Conservation (phyloP, 176 grass and related monocot species). For the Zoysia pacifica region DNA sequence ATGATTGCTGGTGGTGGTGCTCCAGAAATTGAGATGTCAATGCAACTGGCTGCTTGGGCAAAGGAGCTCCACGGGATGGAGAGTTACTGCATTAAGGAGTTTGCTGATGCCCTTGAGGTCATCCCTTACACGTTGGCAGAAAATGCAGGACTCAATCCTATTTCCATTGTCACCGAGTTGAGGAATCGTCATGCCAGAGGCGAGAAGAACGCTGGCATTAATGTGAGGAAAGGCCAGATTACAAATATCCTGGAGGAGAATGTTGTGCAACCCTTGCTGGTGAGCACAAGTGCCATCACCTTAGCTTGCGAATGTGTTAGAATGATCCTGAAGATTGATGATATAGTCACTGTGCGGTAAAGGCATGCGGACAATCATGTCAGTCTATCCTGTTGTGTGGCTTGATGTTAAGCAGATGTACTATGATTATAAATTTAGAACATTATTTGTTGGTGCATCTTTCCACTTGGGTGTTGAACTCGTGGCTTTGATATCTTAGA, state of each 20-base stretch:
- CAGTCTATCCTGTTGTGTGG: background rate
- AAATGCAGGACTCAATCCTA: slow-evolving; percentile 85
- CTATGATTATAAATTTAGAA: slow-evolving; percentile 15
- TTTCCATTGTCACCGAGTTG: slow-evolving; percentile 76
- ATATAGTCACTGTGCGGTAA: slow-evolving; percentile 72
- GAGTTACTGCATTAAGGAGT: slow-evolving; percentile 94
- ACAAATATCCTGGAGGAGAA: slow-evolving; percentile 92
- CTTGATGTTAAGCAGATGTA: slow-evolving; percentile 17
- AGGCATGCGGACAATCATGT: background rate
- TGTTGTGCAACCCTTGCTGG: slow-evolving; percentile 75
- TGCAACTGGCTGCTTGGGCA: slow-evolving; percentile 73
- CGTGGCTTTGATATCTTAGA: slow-evolving; percentile 22
- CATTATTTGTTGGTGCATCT: slow-evolving; percentile 16
- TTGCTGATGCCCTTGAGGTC: slow-evolving; percentile 80
- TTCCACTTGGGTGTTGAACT: background rate
- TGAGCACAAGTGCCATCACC: slow-evolving; percentile 77
- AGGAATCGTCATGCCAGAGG: slow-evolving; percentile 78
- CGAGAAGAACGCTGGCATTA: slow-evolving; percentile 75
- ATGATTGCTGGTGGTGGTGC: slow-evolving; percentile 90
- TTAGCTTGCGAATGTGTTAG: slow-evolving; percentile 83
- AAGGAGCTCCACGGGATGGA: slow-evolving; percentile 90
- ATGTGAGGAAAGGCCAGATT: slow-evolving; percentile 86
- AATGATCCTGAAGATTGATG: slow-evolving; percentile 93
- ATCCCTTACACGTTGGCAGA: slow-evolving; percentile 86
- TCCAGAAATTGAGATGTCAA: slow-evolving; percentile 91